Evolutionary conservation across 768 basidiomycete species (phyloP).

Genomic region (Kwoniella newhampshirensis): DNA sequence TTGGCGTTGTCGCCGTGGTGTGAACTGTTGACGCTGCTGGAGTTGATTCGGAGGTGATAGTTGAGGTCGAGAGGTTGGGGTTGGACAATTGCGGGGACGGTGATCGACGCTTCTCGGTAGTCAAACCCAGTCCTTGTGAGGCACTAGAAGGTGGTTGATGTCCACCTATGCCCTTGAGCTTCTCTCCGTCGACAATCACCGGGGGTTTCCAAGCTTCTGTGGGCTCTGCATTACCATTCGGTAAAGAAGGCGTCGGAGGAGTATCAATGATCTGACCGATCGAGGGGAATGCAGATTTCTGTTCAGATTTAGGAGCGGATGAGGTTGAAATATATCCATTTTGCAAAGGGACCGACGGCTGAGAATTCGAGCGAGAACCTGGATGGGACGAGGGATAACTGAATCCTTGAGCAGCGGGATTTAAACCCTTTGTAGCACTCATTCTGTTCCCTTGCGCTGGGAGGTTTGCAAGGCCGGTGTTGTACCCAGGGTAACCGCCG

Average conservation of each 20-base stretch:
- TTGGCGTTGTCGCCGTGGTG: conserved; percentile 19
- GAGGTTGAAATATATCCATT: conserved; percentile 5
- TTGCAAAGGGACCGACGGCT: conserved; percentile 6
- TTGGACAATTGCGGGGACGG: background rate
- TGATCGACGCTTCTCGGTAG: conserved; percentile 1
- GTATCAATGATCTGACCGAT: background rate
- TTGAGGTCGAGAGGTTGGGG: background rate
- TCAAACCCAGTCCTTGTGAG: background rate
- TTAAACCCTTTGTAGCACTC: conserved; percentile 23
- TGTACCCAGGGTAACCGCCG: conserved; percentile 18
- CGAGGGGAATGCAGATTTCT: conserved; percentile 13
- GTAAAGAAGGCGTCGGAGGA: background rate
- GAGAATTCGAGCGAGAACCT: conserved; percentile 10
- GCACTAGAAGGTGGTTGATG: background rate
- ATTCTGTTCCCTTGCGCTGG: background rate
- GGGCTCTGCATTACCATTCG: conserved; percentile 5
- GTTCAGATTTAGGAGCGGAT: background rate
- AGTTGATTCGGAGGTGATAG: background rate
- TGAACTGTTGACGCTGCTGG: conserved; percentile 11
- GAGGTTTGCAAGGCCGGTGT: conserved; percentile 12
- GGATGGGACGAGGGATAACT: conserved; percentile 19
- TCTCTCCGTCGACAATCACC: conserved; percentile 30
- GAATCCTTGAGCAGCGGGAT: conserved; percentile 45
- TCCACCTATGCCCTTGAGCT: conserved; percentile 20
- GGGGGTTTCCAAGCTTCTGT: conserved; percentile 1